phyloP scores from a whole-genome alignment of 176 grass and related monocot genomes.

The sorghum (Sorghum bicolor) region Sorghum_bicolor_NCBIv3 NC_012870.2:63561501-63562000 shows the following conservation, averaged over 20 bases:
- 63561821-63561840: background rate
- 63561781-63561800: background rate
- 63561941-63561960: constrained; percentile 12
- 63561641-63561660: background rate
- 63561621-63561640: constrained; percentile 1
- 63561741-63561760: background rate
- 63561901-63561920: background rate
- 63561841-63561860: background rate
- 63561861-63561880: background rate
- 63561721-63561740: background rate
- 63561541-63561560: background rate
- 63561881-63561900: background rate
- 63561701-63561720: background rate
- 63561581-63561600: constrained; percentile 22
- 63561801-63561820: background rate
- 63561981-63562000: background rate
- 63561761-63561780: background rate
- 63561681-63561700: constrained; percentile 30
- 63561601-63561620: constrained; percentile 10
- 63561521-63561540: background rate
- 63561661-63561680: constrained; percentile 36
- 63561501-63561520: background rate
- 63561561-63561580: background rate
- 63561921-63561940: no score
- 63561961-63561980: background rate